Conservation (phyloP, 2,329 filamentous ascomycete genomes). For the Exophiala sideris region DNA sequence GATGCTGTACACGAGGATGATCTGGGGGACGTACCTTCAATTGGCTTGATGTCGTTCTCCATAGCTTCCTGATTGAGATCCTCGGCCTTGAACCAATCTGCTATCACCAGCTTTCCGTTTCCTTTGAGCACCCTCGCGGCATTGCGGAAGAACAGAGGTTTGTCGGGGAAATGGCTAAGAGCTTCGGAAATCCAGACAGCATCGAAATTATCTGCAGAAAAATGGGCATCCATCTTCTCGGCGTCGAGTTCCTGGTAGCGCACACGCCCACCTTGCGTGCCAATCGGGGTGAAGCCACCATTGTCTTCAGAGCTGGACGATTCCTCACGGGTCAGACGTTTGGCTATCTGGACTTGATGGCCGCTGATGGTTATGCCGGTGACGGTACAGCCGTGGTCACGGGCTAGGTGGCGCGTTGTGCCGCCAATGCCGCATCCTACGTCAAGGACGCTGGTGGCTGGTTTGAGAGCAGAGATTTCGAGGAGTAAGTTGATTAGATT, state of each 20-base stretch:
- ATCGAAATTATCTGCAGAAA: constrained; percentile 48
- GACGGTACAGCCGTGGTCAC: constrained; percentile 50
- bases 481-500: constrained; percentile 58
- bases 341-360: constrained; percentile 58
- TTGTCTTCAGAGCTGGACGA: not conserved
- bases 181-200: constrained; percentile 62
- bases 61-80: constrained; percentile 45
- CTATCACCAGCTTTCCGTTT: constrained; percentile 52
- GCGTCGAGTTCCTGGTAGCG: constrained; percentile 59
- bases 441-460: constrained; percentile 48
- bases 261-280: constrained; percentile 43
- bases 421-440: constrained; percentile 62
- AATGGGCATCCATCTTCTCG: constrained; percentile 57
- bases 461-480: constrained; percentile 42
- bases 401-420: constrained; percentile 56
- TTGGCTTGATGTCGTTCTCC: constrained; percentile 54
- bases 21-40: constrained; percentile 48
- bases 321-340: constrained; percentile 44
- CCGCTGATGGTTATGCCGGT: constrained; percentile 60
- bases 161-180: constrained; percentile 59
- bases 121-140: constrained; percentile 49
- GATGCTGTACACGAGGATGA: not conserved
- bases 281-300: constrained; percentile 30
- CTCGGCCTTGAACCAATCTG: constrained; percentile 61
- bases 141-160: constrained; percentile 57